Evolutionary conservation across 2,329 filamentous ascomycete genomes (phyloP).

Genomic region (Furcasterigmium sp.): DNA sequence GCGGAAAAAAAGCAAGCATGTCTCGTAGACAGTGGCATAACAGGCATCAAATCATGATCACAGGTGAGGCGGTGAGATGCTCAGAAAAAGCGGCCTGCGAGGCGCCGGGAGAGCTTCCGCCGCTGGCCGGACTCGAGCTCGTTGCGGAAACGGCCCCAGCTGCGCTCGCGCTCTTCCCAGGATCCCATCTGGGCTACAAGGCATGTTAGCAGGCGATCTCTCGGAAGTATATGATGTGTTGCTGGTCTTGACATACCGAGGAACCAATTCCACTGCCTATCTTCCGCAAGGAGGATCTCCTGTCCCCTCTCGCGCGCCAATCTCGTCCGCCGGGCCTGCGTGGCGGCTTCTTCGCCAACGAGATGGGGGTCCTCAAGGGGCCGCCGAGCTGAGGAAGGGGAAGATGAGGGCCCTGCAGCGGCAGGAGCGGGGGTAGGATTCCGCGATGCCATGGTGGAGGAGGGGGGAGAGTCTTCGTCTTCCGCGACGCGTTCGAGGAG

Average conservation of each 20-base stretch:
- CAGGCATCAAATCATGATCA: not conserved
- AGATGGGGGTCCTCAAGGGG: constrained; percentile 63
- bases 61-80: no score
- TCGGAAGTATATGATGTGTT: no score
- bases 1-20: not conserved
- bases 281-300: constrained; percentile 50
- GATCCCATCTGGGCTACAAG: constrained; percentile 43
- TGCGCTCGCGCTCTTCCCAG: constrained; percentile 44
- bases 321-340: constrained; percentile 49
- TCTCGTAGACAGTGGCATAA: not conserved
- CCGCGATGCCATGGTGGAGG: constrained; percentile 21
- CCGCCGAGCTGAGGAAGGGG: constrained; percentile 30
- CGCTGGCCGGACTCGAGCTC: constrained; percentile 26
- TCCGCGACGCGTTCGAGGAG: constrained; percentile 31
- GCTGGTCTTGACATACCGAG: constrained; percentile 50
- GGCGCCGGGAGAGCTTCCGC: constrained; percentile 33
- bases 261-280: constrained; percentile 57
- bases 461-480: constrained; percentile 25
- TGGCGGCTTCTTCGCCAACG: constrained; percentile 61
- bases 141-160: constrained; percentile 37
- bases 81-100: constrained; percentile 24
- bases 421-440: constrained; percentile 18
- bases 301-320: constrained; percentile 50
- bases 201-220: not conserved
- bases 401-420: constrained; percentile 29